These are phyloP conservation scores for Globisporangium megalacanthum DNA, from an alignment of 352 stramenopile genomes.

Conservation along the genomic window DNA sequence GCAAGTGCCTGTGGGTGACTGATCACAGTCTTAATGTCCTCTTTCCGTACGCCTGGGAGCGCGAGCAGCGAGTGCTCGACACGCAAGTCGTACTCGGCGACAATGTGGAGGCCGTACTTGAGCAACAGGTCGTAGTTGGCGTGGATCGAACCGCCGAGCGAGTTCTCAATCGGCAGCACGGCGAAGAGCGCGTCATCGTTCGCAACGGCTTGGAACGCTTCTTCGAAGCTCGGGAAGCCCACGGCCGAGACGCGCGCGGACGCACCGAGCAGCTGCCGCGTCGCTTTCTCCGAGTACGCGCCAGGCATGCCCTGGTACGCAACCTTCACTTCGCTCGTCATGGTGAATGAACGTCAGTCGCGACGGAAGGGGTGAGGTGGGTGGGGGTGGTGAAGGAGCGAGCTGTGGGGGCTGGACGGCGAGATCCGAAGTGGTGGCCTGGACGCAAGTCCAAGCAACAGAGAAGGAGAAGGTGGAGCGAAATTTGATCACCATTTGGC, in stretches of 20 bases:
- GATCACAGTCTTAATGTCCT: constrained; percentile 94
- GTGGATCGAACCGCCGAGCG: constrained; percentile 92
- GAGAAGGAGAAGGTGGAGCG: no score
- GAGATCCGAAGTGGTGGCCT: constrained; percentile 9
- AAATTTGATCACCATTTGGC: no score
- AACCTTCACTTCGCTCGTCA: constrained; percentile 73
- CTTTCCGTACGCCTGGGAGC: constrained; percentile 79
- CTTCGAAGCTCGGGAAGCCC: constrained; percentile 47
- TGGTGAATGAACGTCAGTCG: constrained; percentile 1
- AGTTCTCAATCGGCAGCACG: constrained; percentile 94
- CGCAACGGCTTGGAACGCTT: constrained; percentile 49
- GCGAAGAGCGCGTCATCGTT: constrained; percentile 90
- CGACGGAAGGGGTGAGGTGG: background rate
- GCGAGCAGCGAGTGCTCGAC: constrained; percentile 93
- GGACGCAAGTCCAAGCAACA: no score
- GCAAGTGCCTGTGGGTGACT: constrained; percentile 95
- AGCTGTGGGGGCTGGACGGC: background rate
- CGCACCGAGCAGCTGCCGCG: constrained; percentile 86
- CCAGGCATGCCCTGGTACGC: constrained; percentile 96
- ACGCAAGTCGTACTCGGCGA: constrained; percentile 55
- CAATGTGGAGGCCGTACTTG: constrained; percentile 59
- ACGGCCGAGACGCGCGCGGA: constrained; percentile 61
- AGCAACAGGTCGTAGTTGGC: constrained; percentile 91
- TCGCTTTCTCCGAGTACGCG: constrained; percentile 97
- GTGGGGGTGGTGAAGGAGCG: background rate